Evolutionary conservation across 495 filamentous ascomycete species (phyloP).

Genomic region (Letharia lupina): DNA sequence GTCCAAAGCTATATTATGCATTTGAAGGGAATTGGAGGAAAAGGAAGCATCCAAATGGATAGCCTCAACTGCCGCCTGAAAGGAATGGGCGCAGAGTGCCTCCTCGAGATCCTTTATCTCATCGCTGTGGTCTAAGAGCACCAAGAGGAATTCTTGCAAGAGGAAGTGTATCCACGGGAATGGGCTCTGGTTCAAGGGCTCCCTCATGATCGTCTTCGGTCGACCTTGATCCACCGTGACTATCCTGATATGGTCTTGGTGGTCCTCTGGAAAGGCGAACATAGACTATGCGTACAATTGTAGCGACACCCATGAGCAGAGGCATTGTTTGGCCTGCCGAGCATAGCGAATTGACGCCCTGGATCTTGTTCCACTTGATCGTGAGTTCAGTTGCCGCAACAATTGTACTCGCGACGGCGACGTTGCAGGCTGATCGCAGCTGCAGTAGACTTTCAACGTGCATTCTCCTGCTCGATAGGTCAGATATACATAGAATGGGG

Average conservation of each 20-base stretch:
- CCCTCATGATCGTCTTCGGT: no score
- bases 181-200: background rate
- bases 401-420: background rate
- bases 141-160: no score
- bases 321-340: background rate
- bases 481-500: background rate
- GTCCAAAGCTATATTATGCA: no score
- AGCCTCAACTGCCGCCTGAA: no score
- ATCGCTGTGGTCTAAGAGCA: no score
- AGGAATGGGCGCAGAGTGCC: no score
- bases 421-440: background rate
- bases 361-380: background rate
- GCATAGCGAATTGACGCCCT: background rate
- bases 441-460: background rate
- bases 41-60: no score
- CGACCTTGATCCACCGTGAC: background rate
- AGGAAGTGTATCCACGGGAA: background rate
- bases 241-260: background rate
- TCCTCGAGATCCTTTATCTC: no score
- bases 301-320: background rate
- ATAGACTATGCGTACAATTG: background rate
- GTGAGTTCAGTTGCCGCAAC: background rate
- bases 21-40: no score
- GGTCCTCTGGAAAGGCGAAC: background rate
- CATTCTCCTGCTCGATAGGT: background rate